phyloP scores from a whole-genome alignment of 345 rosid genomes.

The Nasturtium officinale region DNA sequence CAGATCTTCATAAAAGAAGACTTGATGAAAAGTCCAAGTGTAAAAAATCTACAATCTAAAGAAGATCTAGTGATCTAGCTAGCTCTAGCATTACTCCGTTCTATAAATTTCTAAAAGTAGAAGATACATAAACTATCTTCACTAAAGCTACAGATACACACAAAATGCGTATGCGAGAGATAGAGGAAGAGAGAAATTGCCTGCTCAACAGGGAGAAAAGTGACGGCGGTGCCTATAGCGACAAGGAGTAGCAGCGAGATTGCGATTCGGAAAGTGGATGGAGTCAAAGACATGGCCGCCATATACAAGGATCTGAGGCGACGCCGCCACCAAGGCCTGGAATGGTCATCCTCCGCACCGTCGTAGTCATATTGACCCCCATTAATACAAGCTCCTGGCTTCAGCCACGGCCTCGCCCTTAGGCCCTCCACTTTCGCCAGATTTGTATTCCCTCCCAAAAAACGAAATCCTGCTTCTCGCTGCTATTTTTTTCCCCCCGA shows the following conservation, averaged over 20 bases:
- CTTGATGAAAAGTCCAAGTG: conserved; percentile 1
- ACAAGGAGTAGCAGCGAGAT: conserved; percentile 48
- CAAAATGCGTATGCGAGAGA: background rate
- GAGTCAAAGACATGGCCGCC: conserved; percentile 37
- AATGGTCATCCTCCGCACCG: conserved; percentile 37
- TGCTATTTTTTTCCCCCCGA: background rate
- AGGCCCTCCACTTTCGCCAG: conserved; percentile 47
- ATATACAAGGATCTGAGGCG: conserved; percentile 42
- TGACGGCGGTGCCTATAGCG: conserved; percentile 43
- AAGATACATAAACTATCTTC: background rate
- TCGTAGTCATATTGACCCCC: conserved; percentile 29
- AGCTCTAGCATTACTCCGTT: background rate
- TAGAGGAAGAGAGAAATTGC: conserved; percentile 27
- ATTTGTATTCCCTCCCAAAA: conserved; percentile 29
- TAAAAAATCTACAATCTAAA: conserved; percentile 21
- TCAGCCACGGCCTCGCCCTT: conserved; percentile 46
- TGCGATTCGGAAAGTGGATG: conserved; percentile 44
- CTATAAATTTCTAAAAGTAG: background rate
- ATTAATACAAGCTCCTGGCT: conserved; percentile 40
- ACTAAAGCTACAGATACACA: background rate
- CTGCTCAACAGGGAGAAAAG: conserved; percentile 50
- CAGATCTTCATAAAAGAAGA: conserved; percentile 6
- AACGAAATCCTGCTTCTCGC: conserved; percentile 14
- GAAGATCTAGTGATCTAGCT: background rate
- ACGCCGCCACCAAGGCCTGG: conserved; percentile 47